Conservation (phyloP, 495 filamentous ascomycete species). For the Hyaloscypha bicolor region DNA sequence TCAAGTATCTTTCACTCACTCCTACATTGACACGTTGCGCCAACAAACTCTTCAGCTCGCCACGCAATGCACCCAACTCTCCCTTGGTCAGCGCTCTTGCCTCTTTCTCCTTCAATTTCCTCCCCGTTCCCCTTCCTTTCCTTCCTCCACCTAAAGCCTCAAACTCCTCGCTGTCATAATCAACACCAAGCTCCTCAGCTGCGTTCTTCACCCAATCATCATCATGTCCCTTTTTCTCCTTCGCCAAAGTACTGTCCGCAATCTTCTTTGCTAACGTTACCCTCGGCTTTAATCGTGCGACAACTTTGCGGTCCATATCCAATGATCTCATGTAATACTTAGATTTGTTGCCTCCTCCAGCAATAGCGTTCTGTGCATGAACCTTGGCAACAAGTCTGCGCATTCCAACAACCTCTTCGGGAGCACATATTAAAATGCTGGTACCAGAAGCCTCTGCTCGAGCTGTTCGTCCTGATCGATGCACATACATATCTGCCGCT, state of each 20-base stretch:
- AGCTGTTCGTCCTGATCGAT: slow-evolving; percentile 93
- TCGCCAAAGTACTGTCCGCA: slow-evolving; percentile 78
- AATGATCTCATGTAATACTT: slow-evolving; percentile 74
- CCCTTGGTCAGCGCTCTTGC: slow-evolving; percentile 66
- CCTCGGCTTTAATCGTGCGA: slow-evolving; percentile 72
- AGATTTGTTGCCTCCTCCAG: slow-evolving; percentile 42
- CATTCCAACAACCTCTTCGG: slow-evolving; percentile 85
- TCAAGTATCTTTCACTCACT: slow-evolving; percentile 89
- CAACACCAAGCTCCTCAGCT: slow-evolving; percentile 91
- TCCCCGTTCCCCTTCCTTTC: slow-evolving; percentile 63
- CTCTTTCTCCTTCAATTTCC: slow-evolving; percentile 74
- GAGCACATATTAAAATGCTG: slow-evolving; percentile 85
- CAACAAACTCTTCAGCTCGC: slow-evolving; percentile 67
- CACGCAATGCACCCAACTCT: slow-evolving; percentile 64
- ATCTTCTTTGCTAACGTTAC: slow-evolving; percentile 79
- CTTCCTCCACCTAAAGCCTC: slow-evolving; percentile 64
- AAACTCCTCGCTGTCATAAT: slow-evolving; percentile 88
- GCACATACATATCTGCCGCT: slow-evolving; percentile 89
- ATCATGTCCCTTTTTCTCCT: slow-evolving; percentile 80
- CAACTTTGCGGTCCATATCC: slow-evolving; percentile 79
- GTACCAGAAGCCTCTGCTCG: slow-evolving; percentile 76
- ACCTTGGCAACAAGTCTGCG: slow-evolving; percentile 85
- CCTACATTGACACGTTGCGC: slow-evolving; percentile 82
- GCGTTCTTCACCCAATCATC: slow-evolving; percentile 83
- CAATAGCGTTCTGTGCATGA: slow-evolving; percentile 32